These are phyloP conservation scores for Dinochytrium kinnereticum DNA, from an alignment of 371 early-diverging fungal genomes.

Conservation along the genomic window DNA sequence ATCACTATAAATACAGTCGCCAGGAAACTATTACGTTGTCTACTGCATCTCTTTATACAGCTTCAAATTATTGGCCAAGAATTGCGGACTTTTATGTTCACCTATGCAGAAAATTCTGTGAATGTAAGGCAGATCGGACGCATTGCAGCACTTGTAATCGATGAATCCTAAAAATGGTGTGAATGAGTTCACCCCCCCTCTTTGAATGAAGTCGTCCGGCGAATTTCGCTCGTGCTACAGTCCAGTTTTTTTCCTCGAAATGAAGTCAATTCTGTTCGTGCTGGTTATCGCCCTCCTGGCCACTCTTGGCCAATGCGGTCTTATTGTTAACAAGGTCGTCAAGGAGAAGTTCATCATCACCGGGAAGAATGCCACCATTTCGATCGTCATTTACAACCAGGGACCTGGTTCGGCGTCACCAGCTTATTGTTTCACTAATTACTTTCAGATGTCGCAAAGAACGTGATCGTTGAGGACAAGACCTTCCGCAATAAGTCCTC, in stretches of 20 bases:
- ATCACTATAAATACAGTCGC: too few species aligned
- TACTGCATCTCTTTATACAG: too few species aligned
- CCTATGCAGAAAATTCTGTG: too few species aligned
- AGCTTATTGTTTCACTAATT: background rate
- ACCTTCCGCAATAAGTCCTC: constrained; percentile 23
- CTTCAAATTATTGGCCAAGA: too few species aligned
- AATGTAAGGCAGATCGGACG: too few species aligned
- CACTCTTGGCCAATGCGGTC: background rate
- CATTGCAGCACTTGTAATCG: too few species aligned
- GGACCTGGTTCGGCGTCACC: constrained; percentile 22
- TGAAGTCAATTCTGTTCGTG: background rate
- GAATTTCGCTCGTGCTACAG: too few species aligned
- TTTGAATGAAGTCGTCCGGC: too few species aligned
- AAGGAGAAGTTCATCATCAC: constrained; percentile 19
- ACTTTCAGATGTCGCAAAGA: constrained; percentile 11
- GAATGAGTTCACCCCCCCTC: too few species aligned
- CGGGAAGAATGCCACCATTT: constrained; percentile 24
- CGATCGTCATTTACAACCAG: constrained; percentile 27
- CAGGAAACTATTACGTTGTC: too few species aligned
- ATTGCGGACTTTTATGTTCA: too few species aligned
- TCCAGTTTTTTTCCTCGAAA: background rate
- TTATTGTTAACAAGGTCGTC: constrained; percentile 34
- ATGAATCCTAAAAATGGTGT: too few species aligned
- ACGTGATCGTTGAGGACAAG: constrained; percentile 27
- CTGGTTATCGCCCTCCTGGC: background rate